phyloP scores from a whole-genome alignment of 2,329 filamentous ascomycete genomes.

The Xylaria sp. region DNA sequence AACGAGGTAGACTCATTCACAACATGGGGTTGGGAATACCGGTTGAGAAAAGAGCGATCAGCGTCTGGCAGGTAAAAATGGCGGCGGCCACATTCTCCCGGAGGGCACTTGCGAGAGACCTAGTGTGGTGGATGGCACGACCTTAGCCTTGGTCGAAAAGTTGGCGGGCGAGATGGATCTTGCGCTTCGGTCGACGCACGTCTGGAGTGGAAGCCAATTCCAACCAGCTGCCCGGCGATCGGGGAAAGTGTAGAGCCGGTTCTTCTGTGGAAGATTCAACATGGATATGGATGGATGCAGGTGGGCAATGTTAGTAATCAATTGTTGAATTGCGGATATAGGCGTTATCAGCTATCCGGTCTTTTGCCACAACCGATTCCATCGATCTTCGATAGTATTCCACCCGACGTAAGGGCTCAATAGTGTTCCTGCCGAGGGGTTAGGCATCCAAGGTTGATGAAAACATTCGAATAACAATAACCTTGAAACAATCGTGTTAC shows the following conservation, averaged over 20 bases:
- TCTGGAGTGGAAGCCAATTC: not conserved
- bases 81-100: slow-evolving; percentile 26
- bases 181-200: slow-evolving; percentile 4
- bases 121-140: slow-evolving; percentile 4
- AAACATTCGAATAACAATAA: too few relatives aligned
- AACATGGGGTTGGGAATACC: slow-evolving; percentile 19
- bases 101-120: not conserved
- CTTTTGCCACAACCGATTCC: too few relatives aligned
- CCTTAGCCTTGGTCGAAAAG: slow-evolving; percentile 6
- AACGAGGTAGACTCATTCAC: slow-evolving; percentile 12
- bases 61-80: slow-evolving; percentile 19
- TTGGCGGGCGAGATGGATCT: slow-evolving; percentile 23
- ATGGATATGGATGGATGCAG: too few relatives aligned
- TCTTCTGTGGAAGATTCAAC: not conserved
- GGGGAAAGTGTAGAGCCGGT: slow-evolving; percentile 22
- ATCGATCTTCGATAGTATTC: slow-evolving; percentile 5
- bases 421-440: too few relatives aligned
- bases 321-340: slow-evolving; percentile 16
- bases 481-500: too few relatives aligned
- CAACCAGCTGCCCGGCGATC: slow-evolving; percentile 20
- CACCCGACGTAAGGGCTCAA: too few relatives aligned
- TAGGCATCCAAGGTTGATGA: too few relatives aligned
- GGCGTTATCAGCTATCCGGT: slow-evolving; percentile 1
- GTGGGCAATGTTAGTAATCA: slow-evolving; percentile 7
- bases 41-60: slow-evolving; percentile 11